Evolutionary conservation across 768 basidiomycete species (phyloP).

Genomic region (Xerocomellus chrysenteron): DNA sequence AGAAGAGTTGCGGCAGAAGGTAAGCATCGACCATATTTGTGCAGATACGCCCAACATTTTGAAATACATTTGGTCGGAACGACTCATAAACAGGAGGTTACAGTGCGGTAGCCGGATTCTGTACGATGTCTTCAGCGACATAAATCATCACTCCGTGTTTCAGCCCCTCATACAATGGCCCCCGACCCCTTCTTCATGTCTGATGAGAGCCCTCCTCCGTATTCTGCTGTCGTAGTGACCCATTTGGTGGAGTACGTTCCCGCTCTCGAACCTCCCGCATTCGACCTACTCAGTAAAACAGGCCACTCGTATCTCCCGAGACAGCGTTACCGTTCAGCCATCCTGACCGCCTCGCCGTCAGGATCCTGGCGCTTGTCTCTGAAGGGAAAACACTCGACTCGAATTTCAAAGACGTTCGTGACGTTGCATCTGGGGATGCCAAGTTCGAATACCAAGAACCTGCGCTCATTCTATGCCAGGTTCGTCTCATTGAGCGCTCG

Average conservation of each 20-base stretch:
- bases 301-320: neutral
- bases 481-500: neutral
- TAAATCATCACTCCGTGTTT: neutral
- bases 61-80: neutral
- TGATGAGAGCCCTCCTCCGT: conserved; percentile 18
- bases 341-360: conserved; percentile 2
- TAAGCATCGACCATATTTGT: neutral
- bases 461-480: conserved; percentile 10
- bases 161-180: neutral
- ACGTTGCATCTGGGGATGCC: conserved; percentile 1
- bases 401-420: conserved; percentile 14
- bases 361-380: conserved; percentile 12
- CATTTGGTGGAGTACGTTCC: conserved; percentile 4
- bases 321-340: conserved; percentile 8
- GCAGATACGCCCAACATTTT: conserved; percentile 3
- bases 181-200: conserved; percentile 1
- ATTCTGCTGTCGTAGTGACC: conserved; percentile 6
- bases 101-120: neutral
- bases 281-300: neutral
- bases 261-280: neutral
- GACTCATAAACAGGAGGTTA: conserved; percentile 3
- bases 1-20: no score
- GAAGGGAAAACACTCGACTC: conserved; percentile 12
- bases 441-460: conserved; percentile 9
- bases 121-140: neutral